A percentile compares a stretch with the other conserved stretches of the same genome.
Evolutionary conservation across 2,329 filamentous ascomycete genomes (phyloP).

Genomic region (Cordyceps sp.): DNA sequence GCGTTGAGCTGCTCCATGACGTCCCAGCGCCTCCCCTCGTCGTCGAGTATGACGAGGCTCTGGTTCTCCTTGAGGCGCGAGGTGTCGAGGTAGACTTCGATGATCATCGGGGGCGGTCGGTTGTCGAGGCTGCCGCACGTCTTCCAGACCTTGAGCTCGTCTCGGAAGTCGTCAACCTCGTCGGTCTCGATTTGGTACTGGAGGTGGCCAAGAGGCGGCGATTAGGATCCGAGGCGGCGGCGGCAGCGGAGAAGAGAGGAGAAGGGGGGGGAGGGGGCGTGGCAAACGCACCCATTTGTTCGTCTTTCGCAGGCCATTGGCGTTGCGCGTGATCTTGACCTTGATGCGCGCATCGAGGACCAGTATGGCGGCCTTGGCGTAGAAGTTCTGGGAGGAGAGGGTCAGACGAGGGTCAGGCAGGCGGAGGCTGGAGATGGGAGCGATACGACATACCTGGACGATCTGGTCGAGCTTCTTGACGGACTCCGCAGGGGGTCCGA

Average conservation of each 20-base stretch:
- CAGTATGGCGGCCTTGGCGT: conserved; percentile 71
- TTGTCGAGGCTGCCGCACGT: conserved; percentile 60
- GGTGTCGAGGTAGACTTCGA: conserved; percentile 80
- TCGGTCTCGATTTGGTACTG: conserved; percentile 93
- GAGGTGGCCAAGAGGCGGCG: neutral
- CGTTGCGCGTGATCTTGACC: conserved; percentile 33
- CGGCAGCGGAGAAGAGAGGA: neutral
- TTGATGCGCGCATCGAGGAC: conserved; percentile 69
- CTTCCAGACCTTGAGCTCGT: conserved; percentile 72
- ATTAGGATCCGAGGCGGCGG: neutral
- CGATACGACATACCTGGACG: conserved; percentile 60
- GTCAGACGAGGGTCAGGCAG: no score
- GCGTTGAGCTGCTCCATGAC: conserved; percentile 67
- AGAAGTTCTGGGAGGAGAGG: conserved; percentile 67
- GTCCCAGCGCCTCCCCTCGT: conserved; percentile 83
- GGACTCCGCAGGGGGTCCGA: conserved; percentile 44
- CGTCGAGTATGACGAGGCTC: conserved; percentile 74
- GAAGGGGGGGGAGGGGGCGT: neutral
- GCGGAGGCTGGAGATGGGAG: no score
- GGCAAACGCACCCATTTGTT: conserved; percentile 67
- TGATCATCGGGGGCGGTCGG: conserved; percentile 66
- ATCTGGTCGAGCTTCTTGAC: conserved; percentile 81
- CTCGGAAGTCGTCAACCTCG: conserved; percentile 74
- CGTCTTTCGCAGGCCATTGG: conserved; percentile 35
- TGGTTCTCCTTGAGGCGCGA: conserved; percentile 68